Conservation (phyloP, 306 rosid genomes). For the Inga leiocalycina region DNA sequence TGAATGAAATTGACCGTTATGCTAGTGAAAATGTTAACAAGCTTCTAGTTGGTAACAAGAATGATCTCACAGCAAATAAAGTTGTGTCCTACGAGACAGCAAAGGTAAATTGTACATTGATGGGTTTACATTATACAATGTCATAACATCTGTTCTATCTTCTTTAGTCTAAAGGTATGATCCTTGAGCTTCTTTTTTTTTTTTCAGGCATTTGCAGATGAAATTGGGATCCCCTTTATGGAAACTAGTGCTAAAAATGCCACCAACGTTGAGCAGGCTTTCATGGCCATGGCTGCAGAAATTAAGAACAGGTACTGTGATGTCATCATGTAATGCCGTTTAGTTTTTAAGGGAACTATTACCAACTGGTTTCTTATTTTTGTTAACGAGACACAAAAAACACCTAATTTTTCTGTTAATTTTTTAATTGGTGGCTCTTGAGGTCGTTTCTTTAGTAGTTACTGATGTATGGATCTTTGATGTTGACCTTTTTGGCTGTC, state of each 20-base stretch:
- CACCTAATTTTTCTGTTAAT: neutral
- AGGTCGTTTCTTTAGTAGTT: neutral
- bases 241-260: conserved; percentile 86
- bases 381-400: neutral
- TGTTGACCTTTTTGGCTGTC: conserved; percentile 16
- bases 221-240: conserved; percentile 85
- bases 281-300: conserved; percentile 90
- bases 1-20: conserved; percentile 81
- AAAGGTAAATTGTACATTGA: conserved; percentile 48
- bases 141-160: conserved; percentile 1
- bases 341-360: neutral
- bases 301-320: conserved; percentile 63
- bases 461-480: neutral
- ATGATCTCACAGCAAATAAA: conserved; percentile 73
- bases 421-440: neutral
- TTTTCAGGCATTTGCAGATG: conserved; percentile 78
- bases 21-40: conserved; percentile 84
- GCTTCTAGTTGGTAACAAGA: conserved; percentile 79
- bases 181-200: conserved; percentile 28
- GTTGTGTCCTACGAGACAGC: conserved; percentile 71
- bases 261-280: conserved; percentile 76
- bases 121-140: neutral
- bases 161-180: conserved; percentile 19
- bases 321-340: conserved; percentile 14
- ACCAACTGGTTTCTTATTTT: neutral